Evolutionary conservation across 2,329 filamentous ascomycete genomes (phyloP).

Genomic region (Tolypocladium inflatum): DNA sequence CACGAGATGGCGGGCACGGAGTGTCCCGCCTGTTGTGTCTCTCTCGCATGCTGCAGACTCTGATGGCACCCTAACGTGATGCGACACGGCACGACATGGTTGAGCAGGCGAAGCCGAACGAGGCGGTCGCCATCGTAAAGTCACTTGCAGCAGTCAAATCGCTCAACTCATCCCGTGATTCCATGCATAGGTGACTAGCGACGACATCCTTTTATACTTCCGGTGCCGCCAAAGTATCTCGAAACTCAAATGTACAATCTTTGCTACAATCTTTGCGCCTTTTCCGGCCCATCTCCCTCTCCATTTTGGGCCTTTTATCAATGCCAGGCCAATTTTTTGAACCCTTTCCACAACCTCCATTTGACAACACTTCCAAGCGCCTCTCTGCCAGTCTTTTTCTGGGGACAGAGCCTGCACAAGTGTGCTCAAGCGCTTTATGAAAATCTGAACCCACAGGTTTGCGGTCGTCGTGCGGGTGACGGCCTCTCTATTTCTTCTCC

Average conservation of each 20-base stretch:
- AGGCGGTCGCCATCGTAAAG: neutral
- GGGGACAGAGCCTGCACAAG: neutral
- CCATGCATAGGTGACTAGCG: neutral
- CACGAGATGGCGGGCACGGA: neutral
- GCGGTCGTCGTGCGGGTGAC: neutral
- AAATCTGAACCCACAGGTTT: neutral
- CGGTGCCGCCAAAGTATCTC: neutral
- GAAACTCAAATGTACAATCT: neutral
- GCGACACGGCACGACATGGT: neutral
- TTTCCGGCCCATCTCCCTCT: no score
- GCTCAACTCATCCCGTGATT: neutral
- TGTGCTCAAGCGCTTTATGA: neutral
- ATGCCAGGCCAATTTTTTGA: neutral
- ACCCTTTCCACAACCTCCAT: neutral
- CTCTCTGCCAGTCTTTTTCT: neutral
- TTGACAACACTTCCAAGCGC: neutral
- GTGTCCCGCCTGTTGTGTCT: neutral
- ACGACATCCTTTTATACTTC: neutral
- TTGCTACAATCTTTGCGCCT: neutral
- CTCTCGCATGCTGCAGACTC: neutral
- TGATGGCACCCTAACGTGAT: neutral
- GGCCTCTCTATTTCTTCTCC: slow-evolving; percentile 3
- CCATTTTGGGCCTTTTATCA: neutral
- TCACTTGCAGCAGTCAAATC: neutral
- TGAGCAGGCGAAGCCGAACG: neutral